Conservation (phyloP, 2,329 filamentous ascomycete species). For the Alternaria metachromatica region DNA sequence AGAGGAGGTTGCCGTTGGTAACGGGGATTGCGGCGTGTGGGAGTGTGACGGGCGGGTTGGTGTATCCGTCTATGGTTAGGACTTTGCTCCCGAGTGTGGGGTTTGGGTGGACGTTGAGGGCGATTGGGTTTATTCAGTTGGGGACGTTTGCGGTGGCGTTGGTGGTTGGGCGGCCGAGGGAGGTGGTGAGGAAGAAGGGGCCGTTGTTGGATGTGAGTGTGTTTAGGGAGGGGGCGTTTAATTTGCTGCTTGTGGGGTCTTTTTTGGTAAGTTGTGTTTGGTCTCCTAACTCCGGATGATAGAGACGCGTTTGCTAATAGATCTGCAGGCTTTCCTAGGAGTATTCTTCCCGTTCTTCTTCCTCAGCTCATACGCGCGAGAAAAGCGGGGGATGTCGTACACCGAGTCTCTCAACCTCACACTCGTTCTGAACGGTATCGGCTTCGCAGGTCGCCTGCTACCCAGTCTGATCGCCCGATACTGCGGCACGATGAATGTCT, state of each 20-base stretch:
- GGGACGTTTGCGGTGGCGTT: neutral
- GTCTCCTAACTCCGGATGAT: fast-evolving
- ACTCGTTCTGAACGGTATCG: neutral
- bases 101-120: slow-evolving; percentile 67
- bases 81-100: slow-evolving; percentile 15
- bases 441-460: neutral
- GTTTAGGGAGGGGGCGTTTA: neutral
- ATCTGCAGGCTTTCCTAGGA: neutral
- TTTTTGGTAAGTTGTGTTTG: neutral
- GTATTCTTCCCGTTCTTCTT: neutral
- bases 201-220: neutral
- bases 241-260: neutral
- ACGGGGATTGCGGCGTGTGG: slow-evolving; percentile 24
- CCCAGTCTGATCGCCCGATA: neutral
- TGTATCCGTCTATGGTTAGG: slow-evolving; percentile 22
- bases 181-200: neutral
- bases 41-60: slow-evolving; percentile 18
- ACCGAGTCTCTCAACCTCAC: neutral
- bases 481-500: neutral
- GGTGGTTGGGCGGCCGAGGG: neutral
- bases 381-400: neutral
- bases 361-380: neutral
- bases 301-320: neutral
- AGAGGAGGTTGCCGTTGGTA: neutral
- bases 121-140: slow-evolving; percentile 53